Conservation (phyloP, 2,329 filamentous ascomycete genomes). For the Cladorrhinum sp. region DNA sequence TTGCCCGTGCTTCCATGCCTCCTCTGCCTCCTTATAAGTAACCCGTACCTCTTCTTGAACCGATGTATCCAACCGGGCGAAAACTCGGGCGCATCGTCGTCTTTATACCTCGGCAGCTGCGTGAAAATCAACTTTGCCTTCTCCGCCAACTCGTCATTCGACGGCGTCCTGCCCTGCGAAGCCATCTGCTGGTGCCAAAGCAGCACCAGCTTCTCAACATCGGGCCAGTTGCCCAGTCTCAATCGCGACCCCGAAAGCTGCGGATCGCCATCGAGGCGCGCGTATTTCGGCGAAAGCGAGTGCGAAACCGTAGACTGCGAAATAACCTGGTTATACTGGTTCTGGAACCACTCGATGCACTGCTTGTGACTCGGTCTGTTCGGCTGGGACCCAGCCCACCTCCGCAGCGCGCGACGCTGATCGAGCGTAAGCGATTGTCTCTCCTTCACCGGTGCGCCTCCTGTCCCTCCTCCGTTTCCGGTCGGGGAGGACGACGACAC, state of each 20-base stretch:
- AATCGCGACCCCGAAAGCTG: conserved; percentile 61
- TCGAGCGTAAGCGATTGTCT: conserved; percentile 60
- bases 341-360: conserved; percentile 62
- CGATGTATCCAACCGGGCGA: conserved; percentile 63
- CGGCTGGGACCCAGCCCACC: conserved; percentile 57
- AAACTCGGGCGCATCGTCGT: conserved; percentile 58
- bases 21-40: conserved; percentile 55
- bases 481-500: background rate
- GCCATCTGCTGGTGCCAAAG: conserved; percentile 54
- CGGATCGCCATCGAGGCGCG: conserved; percentile 57
- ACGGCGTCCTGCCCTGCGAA: conserved; percentile 53
- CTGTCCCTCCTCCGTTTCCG: too few relatives aligned
- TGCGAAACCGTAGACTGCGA: conserved; percentile 63
- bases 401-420: conserved; percentile 57
- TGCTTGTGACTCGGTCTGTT: conserved; percentile 58
- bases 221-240: conserved; percentile 62
- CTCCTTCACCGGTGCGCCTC: conserved; percentile 33
- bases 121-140: conserved; percentile 59
- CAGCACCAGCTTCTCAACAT: conserved; percentile 57
- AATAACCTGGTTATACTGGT: conserved; percentile 57
- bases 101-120: conserved; percentile 58
- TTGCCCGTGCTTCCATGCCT: conserved; percentile 43
- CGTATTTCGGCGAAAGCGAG: conserved; percentile 60
- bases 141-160: conserved; percentile 60
- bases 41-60: conserved; percentile 61